phyloP scores from a whole-genome alignment of 2,329 filamentous ascomycete species.

The Escovopsis sp. region DNA sequence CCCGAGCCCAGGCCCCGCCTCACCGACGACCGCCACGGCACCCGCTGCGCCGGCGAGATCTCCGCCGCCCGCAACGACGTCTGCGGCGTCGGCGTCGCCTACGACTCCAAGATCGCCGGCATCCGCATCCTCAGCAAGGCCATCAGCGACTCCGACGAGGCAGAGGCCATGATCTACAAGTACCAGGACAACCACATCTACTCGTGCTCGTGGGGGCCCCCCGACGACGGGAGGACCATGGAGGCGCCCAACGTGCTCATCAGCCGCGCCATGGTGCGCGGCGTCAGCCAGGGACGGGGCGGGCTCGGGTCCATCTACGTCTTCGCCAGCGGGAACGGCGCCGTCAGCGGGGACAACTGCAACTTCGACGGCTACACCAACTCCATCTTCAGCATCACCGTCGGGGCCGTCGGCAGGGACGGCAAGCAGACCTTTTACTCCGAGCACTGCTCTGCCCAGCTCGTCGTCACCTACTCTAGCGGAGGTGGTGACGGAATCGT shows the following conservation, averaged over 20 bases:
- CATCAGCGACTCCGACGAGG: constrained; percentile 87
- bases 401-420: constrained; percentile 78
- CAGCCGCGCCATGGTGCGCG: constrained; percentile 77
- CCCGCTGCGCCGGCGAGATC: constrained; percentile 87
- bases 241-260: constrained; percentile 84
- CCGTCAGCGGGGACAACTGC: constrained; percentile 78
- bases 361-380: constrained; percentile 99
- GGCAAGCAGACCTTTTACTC: constrained; percentile 92
- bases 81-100: constrained; percentile 92
- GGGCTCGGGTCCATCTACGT: constrained; percentile 87
- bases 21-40: constrained; percentile 78
- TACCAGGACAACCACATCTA: constrained; percentile 91
- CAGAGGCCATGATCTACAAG: constrained; percentile 80
- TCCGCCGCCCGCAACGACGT: constrained; percentile 83
- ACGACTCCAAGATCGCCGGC: constrained; percentile 77
- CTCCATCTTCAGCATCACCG: constrained; percentile 96
- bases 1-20: constrained; percentile 69
- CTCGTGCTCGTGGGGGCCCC: constrained; percentile 96
- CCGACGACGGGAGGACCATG: constrained; percentile 88
- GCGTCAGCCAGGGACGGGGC: constrained; percentile 70
- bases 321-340: constrained; percentile 89
- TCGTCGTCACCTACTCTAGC: constrained; percentile 94
- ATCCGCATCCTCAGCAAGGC: constrained; percentile 84
- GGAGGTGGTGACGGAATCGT: constrained; percentile 73
- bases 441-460: constrained; percentile 84